These are phyloP conservation scores for Colletotrichum chlorophyti DNA, from an alignment of 2,329 filamentous ascomycete species.

Conservation along the genomic window DNA sequence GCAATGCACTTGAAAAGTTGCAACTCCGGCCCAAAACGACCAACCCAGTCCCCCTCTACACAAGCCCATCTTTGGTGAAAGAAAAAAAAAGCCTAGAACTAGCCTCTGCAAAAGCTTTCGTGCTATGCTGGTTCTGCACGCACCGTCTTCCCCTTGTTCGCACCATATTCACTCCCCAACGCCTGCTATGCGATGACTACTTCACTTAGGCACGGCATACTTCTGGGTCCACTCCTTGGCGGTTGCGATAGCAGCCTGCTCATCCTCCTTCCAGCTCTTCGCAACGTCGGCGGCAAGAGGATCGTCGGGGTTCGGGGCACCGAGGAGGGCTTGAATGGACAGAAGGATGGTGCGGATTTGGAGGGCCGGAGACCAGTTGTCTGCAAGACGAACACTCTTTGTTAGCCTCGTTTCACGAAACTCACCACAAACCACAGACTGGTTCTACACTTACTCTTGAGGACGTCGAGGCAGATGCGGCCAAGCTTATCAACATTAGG, in stretches of 20 bases:
- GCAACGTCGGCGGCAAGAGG: constrained; percentile 98
- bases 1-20: constrained; percentile 11
- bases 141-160: neutral
- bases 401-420: neutral
- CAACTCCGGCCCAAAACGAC: constrained; percentile 5
- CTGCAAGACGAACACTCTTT: constrained; percentile 51
- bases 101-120: neutral
- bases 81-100: neutral
- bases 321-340: constrained; percentile 95
- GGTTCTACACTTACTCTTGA: constrained; percentile 76
- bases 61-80: neutral
- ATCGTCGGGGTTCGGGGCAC: constrained; percentile 96
- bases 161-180: neutral
- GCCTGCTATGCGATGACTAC: too few species aligned
- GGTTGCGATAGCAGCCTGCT: constrained; percentile 89
- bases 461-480: constrained; percentile 93
- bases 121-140: constrained; percentile 1
- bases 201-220: constrained; percentile 66
- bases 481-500: constrained; percentile 98
- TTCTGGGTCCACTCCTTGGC: constrained; percentile 90
- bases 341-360: constrained; percentile 99
- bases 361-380: constrained; percentile 98
- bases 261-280: constrained; percentile 97
- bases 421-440: neutral
- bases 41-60: neutral